These are phyloP conservation scores for Skeletonema grethae DNA, from an alignment of 108 stramenopile genomes.

Conservation along the genomic window DNA sequence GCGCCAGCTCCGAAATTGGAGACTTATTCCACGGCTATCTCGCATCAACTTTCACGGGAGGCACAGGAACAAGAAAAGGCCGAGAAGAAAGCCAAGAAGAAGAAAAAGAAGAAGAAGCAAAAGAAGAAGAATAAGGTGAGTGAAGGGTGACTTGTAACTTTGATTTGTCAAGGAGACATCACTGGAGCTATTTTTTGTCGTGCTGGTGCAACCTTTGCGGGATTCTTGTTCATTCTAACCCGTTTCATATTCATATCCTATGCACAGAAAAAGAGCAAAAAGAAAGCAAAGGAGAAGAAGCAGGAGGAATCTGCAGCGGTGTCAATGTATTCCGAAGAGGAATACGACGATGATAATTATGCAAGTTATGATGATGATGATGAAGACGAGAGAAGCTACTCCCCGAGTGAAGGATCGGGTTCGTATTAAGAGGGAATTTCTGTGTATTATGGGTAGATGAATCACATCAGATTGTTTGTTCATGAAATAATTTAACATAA, in stretches of 20 bases:
- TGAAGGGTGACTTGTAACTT: not conserved
- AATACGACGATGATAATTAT: constrained; percentile 3
- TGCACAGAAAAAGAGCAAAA: constrained; percentile 6
- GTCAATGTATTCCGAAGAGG: not conserved
- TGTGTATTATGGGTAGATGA: not conserved
- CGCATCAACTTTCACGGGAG: not conserved
- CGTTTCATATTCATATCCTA: not conserved
- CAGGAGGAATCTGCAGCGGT: not conserved
- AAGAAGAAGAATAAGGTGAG: constrained; percentile 11
- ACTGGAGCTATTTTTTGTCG: not conserved
- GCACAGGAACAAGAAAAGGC: not conserved
- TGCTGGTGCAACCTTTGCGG: too few relatives aligned
- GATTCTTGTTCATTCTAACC: not conserved
- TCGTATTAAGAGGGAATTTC: not conserved
- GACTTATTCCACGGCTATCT: constrained; percentile 4
- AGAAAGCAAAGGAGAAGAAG: constrained; percentile 4
- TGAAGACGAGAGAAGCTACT: not conserved
- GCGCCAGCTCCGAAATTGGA: constrained; percentile 16
- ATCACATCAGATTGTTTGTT: not conserved
- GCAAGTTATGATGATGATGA: not conserved
- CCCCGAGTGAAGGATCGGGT: not conserved
- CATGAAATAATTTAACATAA: not conserved
- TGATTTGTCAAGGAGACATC: not conserved
- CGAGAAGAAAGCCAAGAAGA: constrained; percentile 3
- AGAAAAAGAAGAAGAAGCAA: constrained; percentile 10